These are phyloP conservation scores for Oryza meridionalis DNA, from an alignment of 176 grass and related monocot species.

Conservation along the genomic window DNA sequence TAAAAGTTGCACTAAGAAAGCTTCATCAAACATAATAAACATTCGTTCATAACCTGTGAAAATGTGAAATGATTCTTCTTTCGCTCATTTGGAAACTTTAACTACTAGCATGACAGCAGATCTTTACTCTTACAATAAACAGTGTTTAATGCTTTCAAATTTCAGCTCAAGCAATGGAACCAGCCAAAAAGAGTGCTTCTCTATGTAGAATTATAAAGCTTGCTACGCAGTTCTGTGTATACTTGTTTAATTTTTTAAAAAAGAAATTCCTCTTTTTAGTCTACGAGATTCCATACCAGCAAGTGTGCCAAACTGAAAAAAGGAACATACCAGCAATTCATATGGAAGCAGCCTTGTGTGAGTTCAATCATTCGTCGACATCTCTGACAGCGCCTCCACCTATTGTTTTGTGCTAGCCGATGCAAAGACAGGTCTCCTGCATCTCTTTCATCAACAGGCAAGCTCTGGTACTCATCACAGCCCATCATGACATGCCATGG, in stretches of 20 bases:
- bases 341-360: constrained; percentile 70
- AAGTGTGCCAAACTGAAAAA: background rate
- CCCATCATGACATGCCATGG: constrained; percentile 88
- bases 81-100: background rate
- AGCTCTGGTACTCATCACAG: constrained; percentile 84
- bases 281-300: background rate
- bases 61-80: background rate
- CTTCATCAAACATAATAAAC: background rate
- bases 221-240: background rate
- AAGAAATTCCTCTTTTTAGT: background rate
- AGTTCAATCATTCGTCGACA: constrained; percentile 81
- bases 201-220: constrained; percentile 3
- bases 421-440: constrained; percentile 63
- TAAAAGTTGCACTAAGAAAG: background rate
- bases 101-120: background rate
- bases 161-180: background rate
- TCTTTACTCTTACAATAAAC: no score
- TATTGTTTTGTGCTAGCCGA: constrained; percentile 61
- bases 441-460: constrained; percentile 62
- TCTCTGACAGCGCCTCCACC: constrained; percentile 71
- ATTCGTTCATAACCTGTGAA: background rate
- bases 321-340: constrained; percentile 83
- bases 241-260: constrained; percentile 7
- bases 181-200: background rate
- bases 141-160: background rate